These are phyloP conservation scores for Cytospora piceicola DNA, from an alignment of 2,329 filamentous ascomycete genomes.

Conservation along the genomic window DNA sequence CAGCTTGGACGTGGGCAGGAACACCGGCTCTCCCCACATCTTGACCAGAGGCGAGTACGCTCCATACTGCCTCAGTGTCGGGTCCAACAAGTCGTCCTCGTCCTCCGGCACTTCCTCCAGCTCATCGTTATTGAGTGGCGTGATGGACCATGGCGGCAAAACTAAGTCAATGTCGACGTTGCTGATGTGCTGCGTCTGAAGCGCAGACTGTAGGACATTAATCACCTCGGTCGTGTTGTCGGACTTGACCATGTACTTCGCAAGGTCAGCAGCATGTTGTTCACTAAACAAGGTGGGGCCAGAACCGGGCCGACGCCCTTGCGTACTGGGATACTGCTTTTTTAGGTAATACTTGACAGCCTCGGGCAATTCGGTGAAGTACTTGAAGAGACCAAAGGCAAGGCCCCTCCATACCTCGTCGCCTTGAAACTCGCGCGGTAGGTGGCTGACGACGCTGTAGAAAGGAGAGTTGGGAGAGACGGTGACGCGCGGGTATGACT, in stretches of 20 bases:
- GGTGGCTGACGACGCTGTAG: slow-evolving; percentile 85
- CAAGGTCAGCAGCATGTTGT: slow-evolving; percentile 89
- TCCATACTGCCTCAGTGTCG: slow-evolving; percentile 71
- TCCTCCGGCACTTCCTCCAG: slow-evolving; percentile 63
- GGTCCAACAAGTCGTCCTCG: slow-evolving; percentile 69
- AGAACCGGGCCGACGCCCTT: slow-evolving; percentile 64
- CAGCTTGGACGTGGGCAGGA: slow-evolving; percentile 82
- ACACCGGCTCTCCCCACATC: slow-evolving; percentile 80
- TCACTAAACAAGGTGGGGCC: slow-evolving; percentile 79
- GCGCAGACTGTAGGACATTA: slow-evolving; percentile 71
- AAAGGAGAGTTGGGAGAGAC: slow-evolving; percentile 91
- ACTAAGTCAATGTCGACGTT: slow-evolving; percentile 89
- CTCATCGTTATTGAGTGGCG: slow-evolving; percentile 64
- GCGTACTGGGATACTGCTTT: slow-evolving; percentile 56
- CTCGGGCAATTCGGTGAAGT: slow-evolving; percentile 85
- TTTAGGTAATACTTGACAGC: slow-evolving; percentile 73
- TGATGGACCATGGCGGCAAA: slow-evolving; percentile 76
- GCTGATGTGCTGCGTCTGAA: slow-evolving; percentile 80
- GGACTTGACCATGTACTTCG: slow-evolving; percentile 80
- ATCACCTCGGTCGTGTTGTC: slow-evolving; percentile 77
- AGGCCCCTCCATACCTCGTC: slow-evolving; percentile 91
- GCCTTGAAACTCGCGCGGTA: slow-evolving; percentile 92
- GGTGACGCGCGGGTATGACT: slow-evolving; percentile 87
- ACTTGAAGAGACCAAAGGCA: slow-evolving; percentile 91
- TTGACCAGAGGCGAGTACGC: slow-evolving; percentile 77